Conservation (phyloP, 208 protist genomes). For the Wallacemonas rigidus region DNA sequence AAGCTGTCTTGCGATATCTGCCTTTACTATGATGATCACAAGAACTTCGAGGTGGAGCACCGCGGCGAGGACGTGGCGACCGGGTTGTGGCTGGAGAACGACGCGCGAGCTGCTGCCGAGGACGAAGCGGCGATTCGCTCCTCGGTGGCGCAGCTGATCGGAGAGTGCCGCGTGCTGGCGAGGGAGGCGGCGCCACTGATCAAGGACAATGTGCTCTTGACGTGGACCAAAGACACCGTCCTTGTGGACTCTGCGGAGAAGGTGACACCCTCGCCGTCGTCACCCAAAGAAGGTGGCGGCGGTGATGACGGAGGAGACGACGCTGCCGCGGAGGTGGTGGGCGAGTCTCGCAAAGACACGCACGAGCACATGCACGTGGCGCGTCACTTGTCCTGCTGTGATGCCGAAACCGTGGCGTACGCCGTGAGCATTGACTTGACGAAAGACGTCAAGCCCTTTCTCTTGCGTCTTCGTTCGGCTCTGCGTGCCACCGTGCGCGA, state of each 20-base stretch:
- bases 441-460: conserved; percentile 48
- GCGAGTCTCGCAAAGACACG: conserved; percentile 16
- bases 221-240: conserved; percentile 32
- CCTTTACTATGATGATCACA: conserved; percentile 33
- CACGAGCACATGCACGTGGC: conserved; percentile 28
- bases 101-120: background rate
- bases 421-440: conserved; percentile 56
- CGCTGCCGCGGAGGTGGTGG: background rate
- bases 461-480: conserved; percentile 46
- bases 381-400: conserved; percentile 68
- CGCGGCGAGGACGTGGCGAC: background rate
- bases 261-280: conserved; percentile 9
- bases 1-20: conserved; percentile 57
- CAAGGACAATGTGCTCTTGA: conserved; percentile 37
- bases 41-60: conserved; percentile 1
- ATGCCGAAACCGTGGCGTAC: conserved; percentile 62
- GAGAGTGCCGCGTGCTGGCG: conserved; percentile 40
- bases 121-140: background rate
- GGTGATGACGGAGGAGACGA: background rate
- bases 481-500: conserved; percentile 49
- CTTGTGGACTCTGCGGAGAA: conserved; percentile 29
- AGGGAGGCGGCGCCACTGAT: conserved; percentile 33
- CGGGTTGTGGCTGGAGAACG: conserved; percentile 14
- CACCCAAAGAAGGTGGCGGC: conserved; percentile 3
- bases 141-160: conserved; percentile 27